Evolutionary conservation across 768 basidiomycete species (phyloP), one percentile per base, ranked within the genome.

Genomic region (Pulveroboletus sp.): DNA sequence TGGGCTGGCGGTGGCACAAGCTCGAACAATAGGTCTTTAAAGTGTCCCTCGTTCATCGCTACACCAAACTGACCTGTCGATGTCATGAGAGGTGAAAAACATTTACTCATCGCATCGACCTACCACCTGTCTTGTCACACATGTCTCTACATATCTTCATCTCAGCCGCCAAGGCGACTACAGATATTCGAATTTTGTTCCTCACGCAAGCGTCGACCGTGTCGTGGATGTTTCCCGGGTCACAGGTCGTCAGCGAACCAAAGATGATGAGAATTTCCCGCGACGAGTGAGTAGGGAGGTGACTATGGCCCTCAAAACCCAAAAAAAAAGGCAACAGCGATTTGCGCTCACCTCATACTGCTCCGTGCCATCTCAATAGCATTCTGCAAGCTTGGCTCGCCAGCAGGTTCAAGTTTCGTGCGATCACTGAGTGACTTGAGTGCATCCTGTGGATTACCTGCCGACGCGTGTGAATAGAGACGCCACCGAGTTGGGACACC

Each of bases 401-500:
- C 96, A 5, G 77, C 72, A 0, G 95, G 92, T 57, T 94, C 89
- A 2, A 98, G 75, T 66, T 85, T 93, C 51, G 89, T 85, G 51
- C 95, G 80, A 61, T 97, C 88, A 8, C 83, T 78, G 49, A 97
- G 82, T 0, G 82, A 77, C 61, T 83, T 88, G 15, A 98, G 73
- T n/a, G 97, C 93, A 36, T 97, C 95, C 63, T 95, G 93, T 0
- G 95, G 93, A 57, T 97, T 99, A 8, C 95, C 93, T 93, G 61
- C 10, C 26, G 49, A 53, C 39, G 35, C 41, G 43, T 32, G 46
- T 54, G 35, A 57, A 24, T 40, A 36, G 30, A 48, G 36, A 38
- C 31, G 13, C 8, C 8, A 32, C 41, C 49, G n/a, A 18, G 10
- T 28, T 13, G 7, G 6, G 30, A 18, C 38, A 49, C 14, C 28